A percentile compares a stretch with the other conserved stretches of the same genome.
Conservation (phyloP, 345 rosid genomes). For the Hirschfeldia incana region DNA sequence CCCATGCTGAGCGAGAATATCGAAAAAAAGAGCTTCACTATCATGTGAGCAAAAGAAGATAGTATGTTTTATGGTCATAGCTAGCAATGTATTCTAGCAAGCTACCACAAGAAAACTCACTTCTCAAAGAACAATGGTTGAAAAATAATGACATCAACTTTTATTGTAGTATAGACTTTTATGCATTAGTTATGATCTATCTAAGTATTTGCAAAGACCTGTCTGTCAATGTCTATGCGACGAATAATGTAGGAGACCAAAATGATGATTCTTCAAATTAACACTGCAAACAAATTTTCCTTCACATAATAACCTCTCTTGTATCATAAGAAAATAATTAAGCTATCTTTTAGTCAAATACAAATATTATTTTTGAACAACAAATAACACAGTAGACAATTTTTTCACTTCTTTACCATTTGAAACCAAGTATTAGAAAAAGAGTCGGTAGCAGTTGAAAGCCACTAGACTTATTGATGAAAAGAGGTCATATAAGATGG, state of each 20-base stretch:
- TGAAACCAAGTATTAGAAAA: too few species aligned
- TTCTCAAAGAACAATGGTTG: not conserved
- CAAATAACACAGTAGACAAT: too few species aligned
- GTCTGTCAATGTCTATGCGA: too few species aligned
- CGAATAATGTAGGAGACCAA: not conserved
- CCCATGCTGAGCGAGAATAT: not conserved
- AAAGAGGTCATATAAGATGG: too few species aligned
- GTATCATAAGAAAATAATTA: not conserved
- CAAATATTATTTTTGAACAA: too few species aligned
- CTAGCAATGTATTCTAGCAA: not conserved
- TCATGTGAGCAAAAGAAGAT: not conserved
- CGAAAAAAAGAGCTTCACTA: not conserved
- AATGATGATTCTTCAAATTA: not conserved
- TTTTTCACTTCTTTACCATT: too few species aligned
- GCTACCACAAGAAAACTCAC: not conserved
- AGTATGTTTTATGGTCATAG: not conserved
- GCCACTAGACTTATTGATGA: too few species aligned
- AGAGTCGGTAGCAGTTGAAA: too few species aligned
- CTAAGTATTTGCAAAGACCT: not conserved
- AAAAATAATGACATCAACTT: not conserved
- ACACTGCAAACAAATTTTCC: not conserved
- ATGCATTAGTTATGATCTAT: not conserved
- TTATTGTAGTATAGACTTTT: not conserved
- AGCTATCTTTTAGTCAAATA: too few species aligned
- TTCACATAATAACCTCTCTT: not conserved